Base-by-base conservation (phyloP, 495 filamentous ascomycete genomes). In the Neurospora intermedia region DNA sequence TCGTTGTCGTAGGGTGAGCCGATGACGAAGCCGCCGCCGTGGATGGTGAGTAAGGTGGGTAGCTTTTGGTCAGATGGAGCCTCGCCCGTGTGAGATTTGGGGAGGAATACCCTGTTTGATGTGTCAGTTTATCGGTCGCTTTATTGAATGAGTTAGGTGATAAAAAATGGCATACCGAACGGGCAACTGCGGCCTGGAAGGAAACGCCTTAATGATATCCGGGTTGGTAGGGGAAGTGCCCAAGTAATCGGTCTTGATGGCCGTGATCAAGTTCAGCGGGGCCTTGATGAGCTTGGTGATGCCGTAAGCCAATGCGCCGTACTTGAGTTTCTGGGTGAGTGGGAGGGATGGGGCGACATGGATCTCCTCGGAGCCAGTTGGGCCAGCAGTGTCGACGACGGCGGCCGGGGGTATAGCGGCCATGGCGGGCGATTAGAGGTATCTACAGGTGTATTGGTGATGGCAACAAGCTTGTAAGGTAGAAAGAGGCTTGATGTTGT, bases 21-120 rank as follows among this genome's bases (percentile, higher is more conserved):
- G 31, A 84, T 6, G 45, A 78, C 78, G 74, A 83, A 85, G 16
- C 81, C 83, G 69, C 83, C 82, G 73, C 83, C 82, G 73, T 84
- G 82, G 75, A 81, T 79, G 59, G 76, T 81, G 18, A 82, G 79
- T 31, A 84, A 31, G 8, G 80, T 80, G 0, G 82, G 80, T 5
- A 83, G 79, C 45, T 72, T 71, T 6, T 16, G 4, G 2, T 16
- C 3, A 11, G 48, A 59, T 27, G 0, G 48, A 4, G 43, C 66
- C 8, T 43, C 66, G 43, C 75, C 69, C 39, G 76, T 69, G 71
- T 79, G 76, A 6, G 76, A 76, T n/a, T 73, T 69, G 54, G 83
- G 83, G 59, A 79, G 79, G 74, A 83, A 83, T 45, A 84, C 76
- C 10, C 80, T 75, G 23, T 27, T 35, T 18, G 38, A 0, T 48